A percentile compares a stretch with the other conserved stretches of the same genome.
phyloP scores from a whole-genome alignment of 805 yeast genomes.

The Metschnikowia rubicola region DNA sequence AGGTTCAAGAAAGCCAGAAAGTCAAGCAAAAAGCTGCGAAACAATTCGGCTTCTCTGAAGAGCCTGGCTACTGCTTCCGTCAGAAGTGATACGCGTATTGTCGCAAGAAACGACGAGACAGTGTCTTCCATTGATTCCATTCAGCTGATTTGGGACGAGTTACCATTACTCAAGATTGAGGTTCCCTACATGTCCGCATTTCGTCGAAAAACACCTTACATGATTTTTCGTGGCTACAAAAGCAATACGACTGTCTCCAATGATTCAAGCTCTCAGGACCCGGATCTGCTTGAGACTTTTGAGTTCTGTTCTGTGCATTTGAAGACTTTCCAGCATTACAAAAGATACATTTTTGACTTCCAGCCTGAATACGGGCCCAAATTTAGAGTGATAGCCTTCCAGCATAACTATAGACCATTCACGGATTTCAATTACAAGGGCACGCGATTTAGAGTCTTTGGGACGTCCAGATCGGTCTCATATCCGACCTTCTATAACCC shows the following conservation, averaged over 20 bases:
- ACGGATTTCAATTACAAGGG: slow-evolving; percentile 35
- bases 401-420: slow-evolving; percentile 34
- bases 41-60: no score
- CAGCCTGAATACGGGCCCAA: slow-evolving; percentile 13
- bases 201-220: slow-evolving; percentile 32
- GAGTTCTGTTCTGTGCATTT: slow-evolving; percentile 31
- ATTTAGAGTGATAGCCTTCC: slow-evolving; percentile 31
- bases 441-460: slow-evolving; percentile 38
- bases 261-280: slow-evolving; percentile 10
- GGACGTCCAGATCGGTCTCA: slow-evolving; percentile 29
- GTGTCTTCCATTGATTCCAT: not conserved
- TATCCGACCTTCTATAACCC: slow-evolving; percentile 29
- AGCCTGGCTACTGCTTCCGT: no score
- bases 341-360: slow-evolving; percentile 30
- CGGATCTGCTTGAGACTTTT: slow-evolving; percentile 26
- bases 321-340: slow-evolving; percentile 25
- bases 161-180: slow-evolving; percentile 35
- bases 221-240: slow-evolving; percentile 22
- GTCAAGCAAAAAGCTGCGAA: slow-evolving; percentile 11
- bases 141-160: slow-evolving; percentile 7
- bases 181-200: slow-evolving; percentile 36
- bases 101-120: not conserved
- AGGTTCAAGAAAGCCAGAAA: slow-evolving; percentile 25
- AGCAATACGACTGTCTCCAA: slow-evolving; percentile 10
- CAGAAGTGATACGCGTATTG: no score